Base-by-base conservation (phyloP, 495 filamentous ascomycete species). In the Talaromyces ruber region DNA sequence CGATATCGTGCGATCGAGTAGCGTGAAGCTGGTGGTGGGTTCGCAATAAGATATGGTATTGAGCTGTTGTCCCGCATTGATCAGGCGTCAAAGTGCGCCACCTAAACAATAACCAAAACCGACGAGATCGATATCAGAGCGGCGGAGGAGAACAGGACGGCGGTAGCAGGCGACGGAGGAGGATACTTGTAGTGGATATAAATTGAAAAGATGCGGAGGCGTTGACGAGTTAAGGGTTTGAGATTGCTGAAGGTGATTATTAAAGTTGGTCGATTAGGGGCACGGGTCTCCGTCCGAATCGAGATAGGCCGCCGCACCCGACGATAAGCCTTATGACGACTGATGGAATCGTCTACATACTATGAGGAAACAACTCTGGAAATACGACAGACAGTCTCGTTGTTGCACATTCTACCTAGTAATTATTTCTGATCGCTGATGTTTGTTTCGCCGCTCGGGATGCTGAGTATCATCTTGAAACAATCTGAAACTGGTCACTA, bases 401-500 rank as follows among this genome's bases (percentile, higher is more conserved):
- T 45, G 39, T 18, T 21, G 43, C 18, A 9, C 43, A 47, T 9
- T 47, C 43, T 8, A 21, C n/a, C 14, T 39, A 14, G 14, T 3
- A 32, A 4, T 3, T 1, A 5, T 4, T 32, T 16, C 34, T 39
- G 43, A 47, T 21, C n/a, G 43, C 18, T 47, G 43, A 47, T 21
- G n/a, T 21, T 18, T 47, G 43, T 47, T 47, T 47, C 43, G 43
- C 16, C 4, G n/a, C 4, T 2, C 39, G 39, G 39, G 39, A 43
- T 43, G 39, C 43, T 47, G 43, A 47, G 43, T 21, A 24, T 25
- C 51, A 54, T 54, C 51, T 11, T 54, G 51, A 54, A 54, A 54
- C 51, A 54, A 54, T 54, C 51, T 54, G 51, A 54, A 54, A 54
- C 51, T 54, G 5, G 51, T 54, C 51, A n/a, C 21, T 54, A 16